Conservation (phyloP, 2,329 filamentous ascomycete species). For the Trichoderma breve region DNA sequence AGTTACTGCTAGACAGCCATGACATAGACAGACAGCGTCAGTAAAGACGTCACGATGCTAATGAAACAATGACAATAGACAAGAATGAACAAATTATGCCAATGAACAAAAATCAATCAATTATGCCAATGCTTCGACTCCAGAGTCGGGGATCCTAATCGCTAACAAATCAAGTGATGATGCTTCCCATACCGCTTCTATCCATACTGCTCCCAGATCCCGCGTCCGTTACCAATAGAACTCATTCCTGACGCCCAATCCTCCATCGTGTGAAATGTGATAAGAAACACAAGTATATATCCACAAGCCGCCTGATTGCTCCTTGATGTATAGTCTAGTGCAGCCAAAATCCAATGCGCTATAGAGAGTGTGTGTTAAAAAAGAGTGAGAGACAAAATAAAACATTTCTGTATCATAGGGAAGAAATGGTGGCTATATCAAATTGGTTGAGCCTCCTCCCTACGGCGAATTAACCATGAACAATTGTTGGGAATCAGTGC, state of each 20-base stretch:
- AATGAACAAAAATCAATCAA: background rate
- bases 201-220: background rate
- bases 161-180: background rate
- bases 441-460: background rate
- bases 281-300: background rate
- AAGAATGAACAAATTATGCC: background rate
- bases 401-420: background rate
- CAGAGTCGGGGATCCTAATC: background rate
- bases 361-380: background rate
- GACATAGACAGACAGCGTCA: background rate
- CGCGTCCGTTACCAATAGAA: background rate
- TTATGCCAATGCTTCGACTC: background rate
- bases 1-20: background rate
- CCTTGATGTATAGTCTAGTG: constrained; percentile 23
- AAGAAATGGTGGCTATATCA: background rate
- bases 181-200: background rate
- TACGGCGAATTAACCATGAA: background rate
- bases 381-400: background rate
- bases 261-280: background rate
- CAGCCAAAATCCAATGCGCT: background rate
- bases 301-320: constrained; percentile 27
- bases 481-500: constrained; percentile 32
- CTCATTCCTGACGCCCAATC: background rate
- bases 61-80: background rate
- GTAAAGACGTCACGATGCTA: background rate